These are phyloP conservation scores for Mortierella sp. DNA, from an alignment of 371 early-diverging fungal species.

Conservation along the genomic window DNA sequence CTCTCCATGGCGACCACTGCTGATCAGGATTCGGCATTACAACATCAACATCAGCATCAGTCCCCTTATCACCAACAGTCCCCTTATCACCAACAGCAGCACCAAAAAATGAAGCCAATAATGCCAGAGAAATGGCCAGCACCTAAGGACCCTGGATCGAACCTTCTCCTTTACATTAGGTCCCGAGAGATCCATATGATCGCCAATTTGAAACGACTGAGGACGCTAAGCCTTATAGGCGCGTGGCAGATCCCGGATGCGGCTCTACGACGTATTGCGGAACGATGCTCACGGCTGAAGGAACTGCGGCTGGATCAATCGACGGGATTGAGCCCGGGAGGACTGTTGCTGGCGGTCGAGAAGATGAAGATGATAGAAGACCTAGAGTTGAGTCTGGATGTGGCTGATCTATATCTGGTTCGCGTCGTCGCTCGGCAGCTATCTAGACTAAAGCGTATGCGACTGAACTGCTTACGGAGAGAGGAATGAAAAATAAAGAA, in stretches of 20 bases:
- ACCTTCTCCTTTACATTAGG: constrained; percentile 17
- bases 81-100: constrained; percentile 2
- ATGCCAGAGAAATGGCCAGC: neutral
- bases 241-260: constrained; percentile 31
- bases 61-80: neutral
- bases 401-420: constrained; percentile 37
- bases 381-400: constrained; percentile 19
- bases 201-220: constrained; percentile 11
- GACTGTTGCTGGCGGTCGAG: constrained; percentile 42
- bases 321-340: constrained; percentile 32
- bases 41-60: neutral
- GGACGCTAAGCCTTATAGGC: constrained; percentile 16
- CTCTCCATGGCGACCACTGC: constrained; percentile 11
- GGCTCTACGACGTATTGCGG: constrained; percentile 28
- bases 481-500: neutral
- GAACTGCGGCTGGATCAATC: constrained; percentile 27
- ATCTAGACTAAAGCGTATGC: constrained; percentile 3
- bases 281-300: constrained; percentile 20
- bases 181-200: constrained; percentile 28
- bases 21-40: neutral
- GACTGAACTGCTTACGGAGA: constrained; percentile 15
- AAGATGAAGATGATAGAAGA: constrained; percentile 24
- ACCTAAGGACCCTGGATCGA: constrained; percentile 16
- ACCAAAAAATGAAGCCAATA: neutral
- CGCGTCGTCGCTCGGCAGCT: constrained; percentile 19